Conservation (phyloP, 2,329 filamentous ascomycete species). For the Juglanconis juglandina region DNA sequence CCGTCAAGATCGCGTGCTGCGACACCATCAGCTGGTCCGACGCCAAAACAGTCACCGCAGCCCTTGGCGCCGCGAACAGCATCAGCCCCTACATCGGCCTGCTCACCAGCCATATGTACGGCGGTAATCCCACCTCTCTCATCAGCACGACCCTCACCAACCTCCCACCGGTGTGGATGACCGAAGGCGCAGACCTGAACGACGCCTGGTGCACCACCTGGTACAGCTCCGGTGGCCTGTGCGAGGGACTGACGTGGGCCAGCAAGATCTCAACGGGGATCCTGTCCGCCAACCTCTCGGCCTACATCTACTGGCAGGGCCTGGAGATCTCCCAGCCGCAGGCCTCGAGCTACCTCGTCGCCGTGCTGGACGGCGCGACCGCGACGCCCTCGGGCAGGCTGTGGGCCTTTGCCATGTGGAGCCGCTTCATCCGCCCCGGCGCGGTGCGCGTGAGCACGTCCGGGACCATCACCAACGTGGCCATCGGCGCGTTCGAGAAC, state of each 20-base stretch:
- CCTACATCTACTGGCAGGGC: conserved; percentile 44
- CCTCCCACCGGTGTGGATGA: conserved; percentile 36
- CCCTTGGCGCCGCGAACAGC: conserved; percentile 3
- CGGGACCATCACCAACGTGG: conserved; percentile 24
- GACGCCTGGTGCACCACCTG: conserved; percentile 37
- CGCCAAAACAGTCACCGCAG: conserved; percentile 14
- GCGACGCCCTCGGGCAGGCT: conserved; percentile 26
- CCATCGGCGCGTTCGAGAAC: conserved; percentile 29
- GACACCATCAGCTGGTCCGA: conserved; percentile 39
- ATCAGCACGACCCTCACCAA: conserved; percentile 38
- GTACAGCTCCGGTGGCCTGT: conserved; percentile 37
- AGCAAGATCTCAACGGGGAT: conserved; percentile 42
- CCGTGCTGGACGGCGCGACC: conserved; percentile 20
- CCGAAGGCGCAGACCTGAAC: conserved; percentile 43
- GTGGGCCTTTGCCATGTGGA: conserved; percentile 30
- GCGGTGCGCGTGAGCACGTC: conserved; percentile 26
- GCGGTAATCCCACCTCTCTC: conserved; percentile 35
- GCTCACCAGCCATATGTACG: conserved; percentile 40
- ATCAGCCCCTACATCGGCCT: conserved; percentile 27
- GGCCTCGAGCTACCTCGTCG: conserved; percentile 18
- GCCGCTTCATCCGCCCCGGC: conserved; percentile 28
- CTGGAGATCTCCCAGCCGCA: conserved; percentile 25
- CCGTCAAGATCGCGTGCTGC: conserved; percentile 33
- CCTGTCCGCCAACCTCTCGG: conserved; percentile 39
- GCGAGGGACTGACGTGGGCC: conserved; percentile 47